Base-by-base conservation (phyloP, 306 rosid species). In the Vigna reflexopilosa region DNA sequence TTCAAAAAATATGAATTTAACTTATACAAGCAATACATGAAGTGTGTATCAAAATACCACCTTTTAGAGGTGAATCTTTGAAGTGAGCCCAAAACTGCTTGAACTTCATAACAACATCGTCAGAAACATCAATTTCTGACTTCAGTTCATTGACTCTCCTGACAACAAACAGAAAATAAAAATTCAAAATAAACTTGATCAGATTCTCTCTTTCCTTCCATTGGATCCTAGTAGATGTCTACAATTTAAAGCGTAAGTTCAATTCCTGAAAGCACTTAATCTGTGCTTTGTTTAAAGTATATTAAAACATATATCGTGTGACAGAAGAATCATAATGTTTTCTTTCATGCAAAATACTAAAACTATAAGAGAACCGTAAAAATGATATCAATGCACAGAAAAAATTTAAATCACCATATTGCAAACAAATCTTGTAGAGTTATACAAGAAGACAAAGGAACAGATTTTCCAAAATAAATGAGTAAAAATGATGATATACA, bases 111-210 rank as follows among this genome's bases (percentile, higher is more conserved):
- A 90, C 87, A 55, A 77, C 49, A 11, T 89, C 95, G 82, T 88
- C 89, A 26, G 92, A 90, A 78, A 90, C 85, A 81, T 87, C 86
- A 77, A 89, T 88, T 65, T 89, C 93, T 24, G 95, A 85, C 87
- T 92, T 94, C 81, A 92, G 79, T 84, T 89, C 95, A 79, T 90
- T 94, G 75, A 90, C 89, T 83, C 97, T 92, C 93, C 97, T 94
- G 84, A 78, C 47, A 84, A 19, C 76, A 67, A 50, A 15, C 50
- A 81, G 36, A 40, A 63, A 63, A 57, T 62, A 30, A 36, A 59
- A 62, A 13, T 14, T 47, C 24, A 63, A 44, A 66, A 38, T 14
- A 12, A 65, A 45, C 71, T 47, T 6, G 59, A 70, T 76, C 76
- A 63, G 40, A 9, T 71, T 47, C 17, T 71, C 58, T 26, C 73